Percentiles rank a stretch among this genome's conserved stretches.
These are phyloP conservation scores for Cymbidium sinense DNA, from an alignment of 106 monocot species.

Conservation along the genomic window DNA sequence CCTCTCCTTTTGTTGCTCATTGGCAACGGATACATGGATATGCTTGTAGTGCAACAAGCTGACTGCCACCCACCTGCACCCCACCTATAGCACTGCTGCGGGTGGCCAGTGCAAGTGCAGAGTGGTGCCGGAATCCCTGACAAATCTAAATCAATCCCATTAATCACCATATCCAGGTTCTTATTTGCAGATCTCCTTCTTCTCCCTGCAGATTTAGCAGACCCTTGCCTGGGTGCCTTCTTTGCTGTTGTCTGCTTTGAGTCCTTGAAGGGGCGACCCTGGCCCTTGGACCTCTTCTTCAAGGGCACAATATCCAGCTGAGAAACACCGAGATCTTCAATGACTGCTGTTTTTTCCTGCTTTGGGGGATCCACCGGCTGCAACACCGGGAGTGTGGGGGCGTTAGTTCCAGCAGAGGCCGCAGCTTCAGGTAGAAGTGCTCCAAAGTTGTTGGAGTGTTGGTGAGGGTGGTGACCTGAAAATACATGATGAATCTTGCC, in stretches of 20 bases:
- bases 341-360: conserved; percentile 8
- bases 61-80: conserved; percentile 58
- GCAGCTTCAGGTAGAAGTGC: background rate
- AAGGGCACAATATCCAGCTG: conserved; percentile 6
- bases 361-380: conserved; percentile 25
- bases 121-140: conserved; percentile 48
- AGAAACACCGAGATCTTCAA: conserved; percentile 6
- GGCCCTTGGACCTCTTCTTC: conserved; percentile 41
- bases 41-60: conserved; percentile 46
- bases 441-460: conserved; percentile 11
- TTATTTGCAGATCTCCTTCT: conserved; percentile 29
- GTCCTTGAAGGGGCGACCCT: conserved; percentile 24
- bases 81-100: conserved; percentile 52
- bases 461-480: conserved; percentile 16
- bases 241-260: conserved; percentile 60
- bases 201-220: conserved; percentile 1
- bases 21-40: conserved; percentile 43
- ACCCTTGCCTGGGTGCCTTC: conserved; percentile 20
- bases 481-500: conserved; percentile 24
- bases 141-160: conserved; percentile 53
- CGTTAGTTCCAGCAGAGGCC: background rate
- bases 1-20: conserved; percentile 38
- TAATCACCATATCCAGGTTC: conserved; percentile 31
- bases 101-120: conserved; percentile 38
- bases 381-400: conserved; percentile 35